Evolutionary conservation across 148 eudicot genomes (phyloP), one percentile per base, ranked within the genome.

Genomic region (Cornus kousa): DNA sequence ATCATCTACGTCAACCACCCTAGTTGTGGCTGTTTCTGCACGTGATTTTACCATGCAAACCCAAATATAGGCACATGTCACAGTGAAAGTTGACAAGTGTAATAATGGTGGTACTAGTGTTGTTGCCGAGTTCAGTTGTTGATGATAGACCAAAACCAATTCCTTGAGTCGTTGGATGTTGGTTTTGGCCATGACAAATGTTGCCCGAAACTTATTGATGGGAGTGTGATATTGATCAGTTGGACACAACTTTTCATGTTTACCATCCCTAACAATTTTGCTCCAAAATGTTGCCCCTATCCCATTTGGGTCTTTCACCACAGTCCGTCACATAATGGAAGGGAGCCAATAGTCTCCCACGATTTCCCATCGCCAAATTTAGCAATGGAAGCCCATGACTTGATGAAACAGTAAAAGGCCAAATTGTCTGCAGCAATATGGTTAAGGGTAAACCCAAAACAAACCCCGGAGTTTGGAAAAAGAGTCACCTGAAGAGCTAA

Each of bases 31-130:
- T 20, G 6, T 5, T 19, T 46, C 14, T n/a, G n/a, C 60, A 2
- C 71, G 33, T 53, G 83, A 77, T 77, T 80, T 84, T 5, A 70
- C 72, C 2, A 66, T 19, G 64, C 85, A 79, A 5, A 53, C 24
- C 85, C 85, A 83, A 0, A 79, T 22, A 39, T 68, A 77, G 1
- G 73, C 85, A 75, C 85, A 79, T 0, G 24, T 28, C 2, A 83
- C 73, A 0, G 68, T 74, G 33, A 74, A 81, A 10, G 87, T 68
- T 2, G 84, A 80, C 1, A 71, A 53, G 10, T 74, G 75, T 43
- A 7, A 35, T 7, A 80, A 8, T 0, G 35, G n/a, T 32, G 74
- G 86, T 4, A 16, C 40, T 46, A 22, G 55, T 6, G 74, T 3
- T 31, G n/a, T n/a, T n/a, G n/a, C n/a, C n/a, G n/a, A n/a, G n/a